Percentiles rank a stretch among this genome's conserved stretches.
These are phyloP conservation scores for Sporothrix protearum DNA, from an alignment of 2,329 filamentous ascomycete species.

Conservation along the genomic window DNA sequence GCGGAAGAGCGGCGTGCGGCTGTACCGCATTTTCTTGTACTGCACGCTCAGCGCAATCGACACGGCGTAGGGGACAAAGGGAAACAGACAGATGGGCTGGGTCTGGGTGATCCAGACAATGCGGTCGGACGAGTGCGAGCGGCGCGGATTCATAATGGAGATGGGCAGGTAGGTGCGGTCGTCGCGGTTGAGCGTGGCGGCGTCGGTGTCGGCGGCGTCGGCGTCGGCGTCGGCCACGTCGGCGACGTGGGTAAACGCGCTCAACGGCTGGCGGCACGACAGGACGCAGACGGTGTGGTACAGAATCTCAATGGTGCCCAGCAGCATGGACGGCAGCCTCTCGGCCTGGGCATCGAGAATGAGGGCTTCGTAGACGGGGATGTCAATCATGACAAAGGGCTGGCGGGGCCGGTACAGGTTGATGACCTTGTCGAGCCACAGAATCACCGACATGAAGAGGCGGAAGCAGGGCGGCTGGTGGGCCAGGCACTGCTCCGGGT, in stretches of 20 bases:
- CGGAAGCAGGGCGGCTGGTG: slow-evolving; percentile 54
- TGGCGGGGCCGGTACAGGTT: slow-evolving; percentile 57
- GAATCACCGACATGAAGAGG: slow-evolving; percentile 52
- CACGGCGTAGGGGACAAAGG: slow-evolving; percentile 59
- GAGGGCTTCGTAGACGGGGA: slow-evolving; percentile 56
- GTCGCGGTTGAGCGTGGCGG: slow-evolving; percentile 36
- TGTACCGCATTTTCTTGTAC: slow-evolving; percentile 62
- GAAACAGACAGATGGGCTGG: slow-evolving; percentile 52
- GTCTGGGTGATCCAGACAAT: slow-evolving; percentile 53
- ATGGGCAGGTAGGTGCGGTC: slow-evolving; percentile 43
- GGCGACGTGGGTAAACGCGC: slow-evolving; percentile 33
- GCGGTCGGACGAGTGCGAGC: slow-evolving; percentile 55
- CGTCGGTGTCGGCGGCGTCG: slow-evolving; percentile 27
- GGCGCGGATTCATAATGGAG: slow-evolving; percentile 52
- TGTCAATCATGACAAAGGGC: slow-evolving; percentile 48
- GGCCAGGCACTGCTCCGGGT: slow-evolving; percentile 49
- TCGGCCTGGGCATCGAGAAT: slow-evolving; percentile 53
- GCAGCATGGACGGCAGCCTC: slow-evolving; percentile 46
- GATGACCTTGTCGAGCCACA: slow-evolving; percentile 57
- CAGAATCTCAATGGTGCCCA: slow-evolving; percentile 59
- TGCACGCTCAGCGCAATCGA: slow-evolving; percentile 59
- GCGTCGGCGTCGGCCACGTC: slow-evolving; percentile 29
- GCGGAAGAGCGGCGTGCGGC: slow-evolving; percentile 56
- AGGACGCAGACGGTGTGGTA: slow-evolving; percentile 63
- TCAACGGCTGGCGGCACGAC: slow-evolving; percentile 52